Base-by-base conservation (phyloP, 148 eudicot species). In the Dianthus caryophyllus region DNA sequence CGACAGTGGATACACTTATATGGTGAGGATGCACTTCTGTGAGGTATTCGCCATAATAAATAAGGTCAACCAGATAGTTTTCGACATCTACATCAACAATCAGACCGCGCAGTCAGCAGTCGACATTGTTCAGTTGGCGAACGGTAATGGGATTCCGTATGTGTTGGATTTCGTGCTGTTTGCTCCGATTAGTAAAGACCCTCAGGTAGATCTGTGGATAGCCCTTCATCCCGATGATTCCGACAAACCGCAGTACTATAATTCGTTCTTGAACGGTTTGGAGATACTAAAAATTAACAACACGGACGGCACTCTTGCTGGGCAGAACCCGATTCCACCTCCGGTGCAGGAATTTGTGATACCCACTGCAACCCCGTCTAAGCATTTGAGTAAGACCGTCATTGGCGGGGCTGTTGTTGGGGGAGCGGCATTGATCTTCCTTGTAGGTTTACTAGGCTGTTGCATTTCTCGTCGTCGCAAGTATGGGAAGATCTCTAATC, bases 11-110 rank as follows among this genome's bases (percentile, higher is more conserved):
- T 93, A 85, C 71, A 70, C 66, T 51, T 93, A 89, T 76, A 75
- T 93, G 64, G 87, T 93, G 39, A 87, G 98, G 88, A 84, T 93
- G 27, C 98, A 93, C 76, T 88, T 93, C 73, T 93, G 98, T 55
- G 95, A 93, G 81, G 61, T 84, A 31, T 76, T 66, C 38, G 41
- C 60, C 29, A 64, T 80, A 2, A 73, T 88, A 25, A 31, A 75
- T 0, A 74, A 73, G 74, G 0, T 17, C 20, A 90, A 89, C 71
- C 90, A 87, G 70, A 76, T 85, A 52, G 95, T 82, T 14, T 93
- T 93, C 48, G 68, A 79, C 46, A 80, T 93, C 59, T 93, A 54
- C 68, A 58, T 93, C 41, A 81, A 84, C 72, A 93, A 93, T 73
- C 89, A 80, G 76, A 84, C 96, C 47, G 98, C 98, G 9, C 60